A percentile compares a stretch with the other conserved stretches of the same genome.
Conservation (phyloP, 495 filamentous ascomycete genomes). For the Halenospora varia region DNA sequence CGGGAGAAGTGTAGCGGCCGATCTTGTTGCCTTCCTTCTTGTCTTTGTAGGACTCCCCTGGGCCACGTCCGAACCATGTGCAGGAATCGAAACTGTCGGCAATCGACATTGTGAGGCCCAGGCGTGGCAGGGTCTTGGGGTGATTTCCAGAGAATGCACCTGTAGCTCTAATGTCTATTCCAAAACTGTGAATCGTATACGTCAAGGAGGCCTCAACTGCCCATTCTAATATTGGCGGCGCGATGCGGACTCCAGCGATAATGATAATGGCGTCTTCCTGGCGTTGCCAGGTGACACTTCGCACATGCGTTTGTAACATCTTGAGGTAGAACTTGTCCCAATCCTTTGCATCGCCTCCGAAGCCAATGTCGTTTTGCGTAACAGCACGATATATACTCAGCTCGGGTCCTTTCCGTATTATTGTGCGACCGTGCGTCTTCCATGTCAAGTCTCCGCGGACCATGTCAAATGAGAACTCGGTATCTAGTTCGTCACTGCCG, state of each 20-base stretch:
- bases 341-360: too few relatives aligned
- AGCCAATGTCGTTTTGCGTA: too few relatives aligned
- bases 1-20: slow-evolving; percentile 39
- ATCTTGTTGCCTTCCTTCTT: slow-evolving; percentile 51
- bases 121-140: slow-evolving; percentile 50
- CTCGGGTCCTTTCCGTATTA: too few relatives aligned
- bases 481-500: too few relatives aligned
- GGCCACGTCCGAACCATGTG: slow-evolving; percentile 58
- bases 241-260: slow-evolving; percentile 39
- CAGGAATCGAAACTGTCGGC: slow-evolving; percentile 29
- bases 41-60: slow-evolving; percentile 60
- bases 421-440: too few relatives aligned
- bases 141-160: slow-evolving; percentile 35
- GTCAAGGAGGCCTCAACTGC: slow-evolving; percentile 43
- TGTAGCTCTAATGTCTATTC: slow-evolving; percentile 37
- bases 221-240: slow-evolving; percentile 54
- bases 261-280: slow-evolving; percentile 30
- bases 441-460: too few relatives aligned
- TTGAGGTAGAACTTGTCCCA: too few relatives aligned
- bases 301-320: slow-evolving; percentile 27
- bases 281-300: slow-evolving; percentile 30
- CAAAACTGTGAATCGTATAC: slow-evolving; percentile 42
- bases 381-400: too few relatives aligned
- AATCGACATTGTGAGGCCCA: slow-evolving; percentile 48
- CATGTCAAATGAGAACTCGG: too few relatives aligned